Evolutionary conservation across 495 filamentous ascomycete genomes (phyloP), one percentile per base, ranked within the genome.

Genomic region (Lasiosphaeria ovina): DNA sequence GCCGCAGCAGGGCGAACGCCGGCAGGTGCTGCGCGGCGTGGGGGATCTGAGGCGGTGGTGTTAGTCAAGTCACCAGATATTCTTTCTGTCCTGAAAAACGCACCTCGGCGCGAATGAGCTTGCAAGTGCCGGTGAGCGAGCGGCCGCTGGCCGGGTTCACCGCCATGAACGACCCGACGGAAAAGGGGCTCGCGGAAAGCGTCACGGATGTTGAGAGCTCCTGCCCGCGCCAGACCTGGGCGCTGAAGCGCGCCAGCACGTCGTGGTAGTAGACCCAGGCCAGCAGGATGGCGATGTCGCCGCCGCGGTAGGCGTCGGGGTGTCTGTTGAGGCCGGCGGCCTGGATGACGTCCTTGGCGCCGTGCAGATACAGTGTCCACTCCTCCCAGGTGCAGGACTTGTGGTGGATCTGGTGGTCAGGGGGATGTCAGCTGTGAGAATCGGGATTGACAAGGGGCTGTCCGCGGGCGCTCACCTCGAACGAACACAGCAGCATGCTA

Each of bases 201-300:
- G 24, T 24, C 24, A 24, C 24, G 24, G 24, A 0, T 24, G n/a
- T 24, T 31, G 51, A 50, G 36, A 35, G 42, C 12, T 4, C 52
- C 51, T 57, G 51, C 58, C 51, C 62, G 24, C 55, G 44, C 74
- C 74, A 76, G 58, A 75, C 68, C 33, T 59, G 61, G 9, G 65
- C 55, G 42, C 67, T 69, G 56, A 76, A 76, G 50, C 65, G 65
- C 9, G 66, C 64, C 32, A 72, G 60, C 6, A 75, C 71, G 57
- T 71, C 70, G 50, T 76, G 69, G 52, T 76, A 75, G 44, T 69
- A 69, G 34, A 72, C 68, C 74, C 74, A 76, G 56, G 73, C 63
- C 36, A 72, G 44, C 54, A 76, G 51, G 17, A 58, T 60, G 35
- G 61, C 55, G 16, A 73, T 51, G 50, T 72, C 67, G 24, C 50